phyloP scores from a whole-genome alignment of 371 early-diverging fungal genomes.

The Mortierella sp. region DNA sequence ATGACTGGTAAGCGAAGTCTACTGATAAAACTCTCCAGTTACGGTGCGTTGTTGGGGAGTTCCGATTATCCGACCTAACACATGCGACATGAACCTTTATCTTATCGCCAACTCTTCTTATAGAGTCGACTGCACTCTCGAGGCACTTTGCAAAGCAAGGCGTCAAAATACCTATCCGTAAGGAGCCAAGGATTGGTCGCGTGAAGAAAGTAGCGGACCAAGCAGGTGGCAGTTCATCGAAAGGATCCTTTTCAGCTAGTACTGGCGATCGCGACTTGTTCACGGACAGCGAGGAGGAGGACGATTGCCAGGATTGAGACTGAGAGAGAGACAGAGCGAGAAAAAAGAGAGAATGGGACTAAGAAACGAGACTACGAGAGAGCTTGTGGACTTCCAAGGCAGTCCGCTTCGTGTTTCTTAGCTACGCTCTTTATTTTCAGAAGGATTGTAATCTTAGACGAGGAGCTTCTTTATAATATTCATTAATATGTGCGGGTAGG shows the following conservation, averaged over 20 bases:
- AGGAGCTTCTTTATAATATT: too few relatives aligned
- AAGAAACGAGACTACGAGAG: background rate
- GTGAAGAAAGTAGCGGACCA: conserved; percentile 17
- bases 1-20: conserved; percentile 67
- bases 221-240: conserved; percentile 3
- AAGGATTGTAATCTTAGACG: too few relatives aligned
- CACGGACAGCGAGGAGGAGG: conserved; percentile 37
- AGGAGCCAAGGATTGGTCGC: conserved; percentile 48
- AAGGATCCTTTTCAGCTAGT: background rate
- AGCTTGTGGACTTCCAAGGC: too few relatives aligned
- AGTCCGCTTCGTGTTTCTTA: too few relatives aligned
- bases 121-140: conserved; percentile 74
- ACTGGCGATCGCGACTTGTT: conserved; percentile 12
- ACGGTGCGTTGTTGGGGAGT: too few relatives aligned
- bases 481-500: too few relatives aligned
- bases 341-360: background rate
- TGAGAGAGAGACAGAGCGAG: background rate
- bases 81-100: too few relatives aligned
- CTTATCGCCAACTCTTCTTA: too few relatives aligned
- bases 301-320: conserved; percentile 11
- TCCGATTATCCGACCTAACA: too few relatives aligned
- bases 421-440: too few relatives aligned
- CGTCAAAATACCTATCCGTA: conserved; percentile 75
- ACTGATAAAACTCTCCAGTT: background rate
- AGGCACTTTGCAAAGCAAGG: conserved; percentile 79